Evolutionary conservation across 2,329 filamentous ascomycete genomes (phyloP), one percentile per base, ranked within the genome.

Genomic region (Aureobasidium sp.): DNA sequence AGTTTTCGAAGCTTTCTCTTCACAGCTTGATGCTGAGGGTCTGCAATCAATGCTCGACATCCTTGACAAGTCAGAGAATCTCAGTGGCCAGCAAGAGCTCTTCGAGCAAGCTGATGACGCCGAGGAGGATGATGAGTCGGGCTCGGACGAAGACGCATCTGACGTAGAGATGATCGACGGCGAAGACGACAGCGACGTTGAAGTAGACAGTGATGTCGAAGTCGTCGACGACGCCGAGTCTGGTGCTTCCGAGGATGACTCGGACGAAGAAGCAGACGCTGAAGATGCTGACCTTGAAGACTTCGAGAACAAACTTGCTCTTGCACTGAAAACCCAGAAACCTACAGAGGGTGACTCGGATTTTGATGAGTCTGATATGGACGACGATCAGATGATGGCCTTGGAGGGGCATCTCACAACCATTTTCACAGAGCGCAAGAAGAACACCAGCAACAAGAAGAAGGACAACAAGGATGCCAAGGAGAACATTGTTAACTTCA

Each of bases 371-470:
- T 85, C 83, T 3, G 90, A 96, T 74, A 96, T 99, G 91, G 88
- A 91, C 64, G 93, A 97, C 75, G 91, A 93, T 21, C 88, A 96
- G 71, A 97, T 97, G 94, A 86, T 96, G 76, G 86, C 86, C 4
- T 79, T 97, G 16, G 93, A 97, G 69, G 83, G 83, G 11, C 88
- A 93, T 70, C 84, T 99, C 5, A 85, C 86, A 55, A 89, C 90
- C 65, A 90, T 97, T 64, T 95, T 97, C 80, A 85, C 86, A 66
- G 86, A 92, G 66, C 85, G 87, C 53, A 84, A 83, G 66, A 87
- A 90, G 72, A 78, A 78, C 16, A 77, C 79, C 16, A 67, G 66
- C 41, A 87, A 88, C 41, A 87, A 88, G 71, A 94, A 92, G 77
- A 89, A 92, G 74, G 87, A 94, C 70, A 88, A 89, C 68, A 90